Conservation (phyloP, 2,329 filamentous ascomycete species). For the Xylariaceae sp. region DNA sequence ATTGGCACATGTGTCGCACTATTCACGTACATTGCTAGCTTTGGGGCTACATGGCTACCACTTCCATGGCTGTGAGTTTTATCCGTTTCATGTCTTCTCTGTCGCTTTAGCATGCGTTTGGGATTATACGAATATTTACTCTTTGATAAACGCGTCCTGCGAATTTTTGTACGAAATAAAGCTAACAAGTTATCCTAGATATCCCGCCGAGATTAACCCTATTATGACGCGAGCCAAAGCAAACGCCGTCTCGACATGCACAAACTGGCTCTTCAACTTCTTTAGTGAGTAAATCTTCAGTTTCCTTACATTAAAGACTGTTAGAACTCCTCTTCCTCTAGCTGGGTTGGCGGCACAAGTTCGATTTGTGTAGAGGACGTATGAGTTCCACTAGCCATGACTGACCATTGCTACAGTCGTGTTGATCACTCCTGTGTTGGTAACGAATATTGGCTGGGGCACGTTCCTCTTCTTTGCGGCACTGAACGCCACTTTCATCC, state of each 20-base stretch:
- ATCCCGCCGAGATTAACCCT: conserved; percentile 60
- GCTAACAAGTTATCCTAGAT: conserved; percentile 32
- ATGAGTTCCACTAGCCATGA: neutral
- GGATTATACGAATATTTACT: neutral
- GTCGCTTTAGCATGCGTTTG: neutral
- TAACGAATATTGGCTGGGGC: conserved; percentile 62
- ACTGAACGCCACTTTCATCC: conserved; percentile 45
- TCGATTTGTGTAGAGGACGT: too few relatives aligned
- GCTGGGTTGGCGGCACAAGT: too few relatives aligned
- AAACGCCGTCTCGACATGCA: conserved; percentile 63
- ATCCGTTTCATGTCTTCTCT: neutral
- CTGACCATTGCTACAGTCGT: conserved; percentile 46
- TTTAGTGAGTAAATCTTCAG: conserved; percentile 35
- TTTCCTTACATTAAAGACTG: neutral
- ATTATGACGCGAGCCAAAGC: conserved; percentile 54
- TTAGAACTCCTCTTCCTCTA: too few relatives aligned
- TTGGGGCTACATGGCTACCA: conserved; percentile 69
- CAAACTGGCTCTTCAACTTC: conserved; percentile 48
- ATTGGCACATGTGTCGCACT: conserved; percentile 72
- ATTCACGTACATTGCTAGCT: conserved; percentile 73
- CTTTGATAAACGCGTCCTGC: neutral
- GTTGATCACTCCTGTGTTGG: conserved; percentile 68
- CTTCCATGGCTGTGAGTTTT: conserved; percentile 59
- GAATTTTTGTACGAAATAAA: neutral
- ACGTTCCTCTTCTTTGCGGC: conserved; percentile 56